Base-by-base conservation (phyloP, 2,329 filamentous ascomycete species). In the Penicillium sp. region DNA sequence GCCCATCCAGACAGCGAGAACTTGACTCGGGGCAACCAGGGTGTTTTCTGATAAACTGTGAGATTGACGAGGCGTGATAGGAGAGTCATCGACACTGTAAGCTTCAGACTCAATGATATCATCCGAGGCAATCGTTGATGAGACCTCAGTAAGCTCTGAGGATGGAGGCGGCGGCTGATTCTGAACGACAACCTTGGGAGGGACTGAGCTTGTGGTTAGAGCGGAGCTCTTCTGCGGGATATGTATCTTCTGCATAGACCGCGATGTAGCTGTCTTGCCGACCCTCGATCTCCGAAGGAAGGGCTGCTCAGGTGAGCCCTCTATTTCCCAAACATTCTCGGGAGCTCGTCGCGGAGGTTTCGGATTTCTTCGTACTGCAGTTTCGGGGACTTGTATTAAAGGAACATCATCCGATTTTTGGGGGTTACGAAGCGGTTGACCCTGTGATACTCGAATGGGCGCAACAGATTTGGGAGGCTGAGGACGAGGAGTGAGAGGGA, bases 1-100 rank as follows among this genome's bases (percentile, higher is more conserved):
- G 18, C 80, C 79, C 59, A 78, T 83, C 77, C 84, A 87, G 27
- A 76, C 74, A 7, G 84, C 83, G 57, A 86, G 77, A 0, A 86
- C 77, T 56, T 84, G 77, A 50, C 81, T 80, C 5, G 78, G 78
- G 11, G 76, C 72, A 23, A 78, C 60, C 9, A 73, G 61, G 7
- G 51, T 10, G 19, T 61, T 53, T 11, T 67, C 63, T 27, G 51
- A 51, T n/a, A 44, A 34, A 18, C 39, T 13, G 11, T 51, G 41
- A n/a, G 56, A 34, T 45, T 38, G 35, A n/a, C 56, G 45, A 27
- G 59, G 53, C 13, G 51, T 60, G 3, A 53, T 58, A 30, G 64
- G 58, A 16, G 54, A 40, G 23, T 56, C 56, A 34, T 53, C 49
- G 9, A 47, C 30, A 29, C 51, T 56, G 27, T 56, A 52, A 23